Base-by-base conservation (phyloP, 2,329 filamentous ascomycete species). In the Cordyceps fumosorosea region DNA sequence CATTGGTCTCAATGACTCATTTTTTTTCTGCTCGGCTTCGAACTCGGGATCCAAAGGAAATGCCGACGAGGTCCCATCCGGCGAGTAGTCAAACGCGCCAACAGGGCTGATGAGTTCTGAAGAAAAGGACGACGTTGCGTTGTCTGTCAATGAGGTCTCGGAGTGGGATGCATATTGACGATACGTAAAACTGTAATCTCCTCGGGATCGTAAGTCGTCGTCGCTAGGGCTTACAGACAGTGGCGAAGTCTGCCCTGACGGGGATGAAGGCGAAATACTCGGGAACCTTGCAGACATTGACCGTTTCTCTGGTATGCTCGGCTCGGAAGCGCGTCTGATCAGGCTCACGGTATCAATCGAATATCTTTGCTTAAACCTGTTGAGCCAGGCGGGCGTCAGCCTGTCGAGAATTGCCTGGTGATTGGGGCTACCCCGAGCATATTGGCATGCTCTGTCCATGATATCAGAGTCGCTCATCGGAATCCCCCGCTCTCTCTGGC, bases 301-400 rank as follows among this genome's bases (percentile, higher is more conserved):
- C 26, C 82, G 83, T 63, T 81, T 84, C 68, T 90, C 88, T 0
- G 86, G 83, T 60, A 93, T 89, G 71, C 90, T 92, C 44, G 86
- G 83, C 71, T 87, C 85, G 3, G 84, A 87, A 7, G 84, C 84
- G 60, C 85, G 77, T 51, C 85, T 78, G 65, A 80, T 78, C 44
- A 85, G 69, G 64, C 77, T 81, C 18, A 76, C 78, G 18, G 76
- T 77, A 18, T 75, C 78, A 61, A 85, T 77, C 34, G 76, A 86
- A 72, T 96, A 89, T 77, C 93, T 96, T 72, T 91, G 86, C 79
- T 97, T 96, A 80, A 98, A 98, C 72, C 95, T 96, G 70, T 96
- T 91, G 40, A 98, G 81, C 93, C 93, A 97, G 67, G 81, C 87
- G 34, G 85, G 80, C 67, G 85, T 95, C 66, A 91, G 84, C 55